Conservation (phyloP, 768 basidiomycete genomes). For the Podaxis sp. region DNA sequence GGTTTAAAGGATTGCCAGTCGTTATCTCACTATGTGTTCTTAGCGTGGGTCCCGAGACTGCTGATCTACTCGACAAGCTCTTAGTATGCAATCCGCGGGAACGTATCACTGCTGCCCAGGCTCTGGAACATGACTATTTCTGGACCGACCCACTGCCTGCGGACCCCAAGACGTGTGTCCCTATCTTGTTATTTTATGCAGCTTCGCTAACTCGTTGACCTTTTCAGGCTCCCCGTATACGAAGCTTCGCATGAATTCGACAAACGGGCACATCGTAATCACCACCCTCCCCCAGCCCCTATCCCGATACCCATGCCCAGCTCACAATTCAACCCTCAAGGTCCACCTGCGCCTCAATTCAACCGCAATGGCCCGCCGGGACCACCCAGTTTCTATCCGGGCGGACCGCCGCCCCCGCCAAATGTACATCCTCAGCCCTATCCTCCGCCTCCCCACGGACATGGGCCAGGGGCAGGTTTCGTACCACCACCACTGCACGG, state of each 20-base stretch:
- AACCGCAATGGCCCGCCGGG: constrained; percentile 23
- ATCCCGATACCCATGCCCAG: constrained; percentile 16
- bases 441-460: not conserved
- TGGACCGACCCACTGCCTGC: constrained; percentile 88
- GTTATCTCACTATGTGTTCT: constrained; percentile 1
- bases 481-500: constrained; percentile 8
- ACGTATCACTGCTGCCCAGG: constrained; percentile 79
- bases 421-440: not conserved
- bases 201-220: not conserved
- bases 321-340: constrained; percentile 23
- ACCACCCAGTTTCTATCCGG: constrained; percentile 27
- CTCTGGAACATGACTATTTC: constrained; percentile 92
- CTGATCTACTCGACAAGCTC: constrained; percentile 78
- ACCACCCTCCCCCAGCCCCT: constrained; percentile 27
- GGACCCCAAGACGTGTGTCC: constrained; percentile 70
- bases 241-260: constrained; percentile 84
- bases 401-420: not conserved
- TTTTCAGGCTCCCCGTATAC: constrained; percentile 60
- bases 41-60: constrained; percentile 70
- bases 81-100: constrained; percentile 80
- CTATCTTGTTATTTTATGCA: not conserved
- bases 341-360: constrained; percentile 10
- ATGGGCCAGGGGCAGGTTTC: constrained; percentile 19
- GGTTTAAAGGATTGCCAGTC: not conserved
- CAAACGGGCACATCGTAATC: constrained; percentile 58